Evolutionary conservation across 352 stramenopile genomes (phyloP).

Genomic region (Pythium myriotylum): DNA sequence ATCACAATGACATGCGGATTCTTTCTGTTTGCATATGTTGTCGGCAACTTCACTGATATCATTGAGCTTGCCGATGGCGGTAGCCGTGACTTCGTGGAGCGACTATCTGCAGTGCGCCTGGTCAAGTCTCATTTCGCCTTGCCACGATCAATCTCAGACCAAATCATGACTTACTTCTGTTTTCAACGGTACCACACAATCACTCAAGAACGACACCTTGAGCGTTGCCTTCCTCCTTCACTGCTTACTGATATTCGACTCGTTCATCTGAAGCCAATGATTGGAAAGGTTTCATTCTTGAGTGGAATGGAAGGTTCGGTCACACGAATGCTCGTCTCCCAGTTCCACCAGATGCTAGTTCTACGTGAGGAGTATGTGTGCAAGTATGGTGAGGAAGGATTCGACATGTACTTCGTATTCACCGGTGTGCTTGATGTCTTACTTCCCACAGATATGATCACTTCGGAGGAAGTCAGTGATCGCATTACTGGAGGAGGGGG

Average conservation of each 20-base stretch:
- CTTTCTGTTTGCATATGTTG: slow-evolving; percentile 51
- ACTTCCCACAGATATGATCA: slow-evolving; percentile 20
- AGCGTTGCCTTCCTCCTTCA: slow-evolving; percentile 47
- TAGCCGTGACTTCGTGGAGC: slow-evolving; percentile 54
- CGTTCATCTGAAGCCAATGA: slow-evolving; percentile 52
- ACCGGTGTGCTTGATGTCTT: slow-evolving; percentile 46
- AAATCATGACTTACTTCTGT: slow-evolving; percentile 53
- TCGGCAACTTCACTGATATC: slow-evolving; percentile 52
- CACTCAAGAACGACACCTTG: slow-evolving; percentile 49
- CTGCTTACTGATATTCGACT: slow-evolving; percentile 58
- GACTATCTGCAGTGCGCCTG: slow-evolving; percentile 44
- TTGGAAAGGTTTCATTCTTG: slow-evolving; percentile 57
- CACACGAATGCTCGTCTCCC: slow-evolving; percentile 55
- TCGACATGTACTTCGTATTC: slow-evolving; percentile 70
- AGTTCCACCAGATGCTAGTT: slow-evolving; percentile 50
- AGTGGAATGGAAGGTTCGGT: slow-evolving; percentile 46
- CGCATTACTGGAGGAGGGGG: background rate
- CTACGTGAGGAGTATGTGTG: slow-evolving; percentile 47
- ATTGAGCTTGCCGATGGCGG: slow-evolving; percentile 50
- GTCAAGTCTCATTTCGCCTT: slow-evolving; percentile 47
- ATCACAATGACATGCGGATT: slow-evolving; percentile 44
- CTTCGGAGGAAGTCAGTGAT: slow-evolving; percentile 3
- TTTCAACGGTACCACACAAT: slow-evolving; percentile 60
- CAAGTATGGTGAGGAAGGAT: slow-evolving; percentile 45
- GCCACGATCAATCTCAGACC: slow-evolving; percentile 33